These are phyloP conservation scores for Cyclotella baltica DNA, from an alignment of 108 stramenopile genomes.

Conservation along the genomic window DNA sequence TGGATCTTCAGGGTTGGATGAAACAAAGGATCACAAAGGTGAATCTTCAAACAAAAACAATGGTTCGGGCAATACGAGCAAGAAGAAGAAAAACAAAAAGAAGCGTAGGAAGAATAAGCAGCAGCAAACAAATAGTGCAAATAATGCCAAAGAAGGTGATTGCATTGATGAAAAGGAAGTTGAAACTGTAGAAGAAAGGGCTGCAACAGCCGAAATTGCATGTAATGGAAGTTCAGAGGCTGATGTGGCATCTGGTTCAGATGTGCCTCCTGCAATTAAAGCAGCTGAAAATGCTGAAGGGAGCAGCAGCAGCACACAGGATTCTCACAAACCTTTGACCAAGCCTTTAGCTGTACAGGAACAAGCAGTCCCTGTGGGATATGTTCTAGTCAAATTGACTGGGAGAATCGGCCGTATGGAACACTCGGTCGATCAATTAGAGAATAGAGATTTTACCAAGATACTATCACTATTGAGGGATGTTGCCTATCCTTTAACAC, in stretches of 20 bases:
- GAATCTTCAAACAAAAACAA: neutral
- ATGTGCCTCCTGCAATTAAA: neutral
- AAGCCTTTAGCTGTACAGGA: neutral
- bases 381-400: constrained; percentile 23
- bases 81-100: neutral
- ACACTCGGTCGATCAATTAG: constrained; percentile 18
- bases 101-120: neutral
- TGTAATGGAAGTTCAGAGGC: neutral
- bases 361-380: constrained; percentile 28
- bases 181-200: neutral
- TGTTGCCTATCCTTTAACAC: constrained; percentile 26
- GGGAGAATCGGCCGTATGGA: neutral
- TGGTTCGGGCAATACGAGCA: neutral
- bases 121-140: neutral
- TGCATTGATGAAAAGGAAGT: neutral
- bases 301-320: neutral
- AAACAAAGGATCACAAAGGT: neutral
- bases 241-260: neutral
- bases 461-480: constrained; percentile 29
- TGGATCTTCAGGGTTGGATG: neutral
- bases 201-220: neutral
- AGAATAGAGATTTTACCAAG: constrained; percentile 29
- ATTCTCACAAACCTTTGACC: neutral
- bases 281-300: neutral
- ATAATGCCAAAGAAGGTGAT: constrained; percentile 7